A percentile compares a stretch with the other conserved stretches of the same genome.
These are phyloP conservation scores for Cladorrhinum samala DNA, from an alignment of 495 filamentous ascomycete genomes.

Conservation along the genomic window DNA sequence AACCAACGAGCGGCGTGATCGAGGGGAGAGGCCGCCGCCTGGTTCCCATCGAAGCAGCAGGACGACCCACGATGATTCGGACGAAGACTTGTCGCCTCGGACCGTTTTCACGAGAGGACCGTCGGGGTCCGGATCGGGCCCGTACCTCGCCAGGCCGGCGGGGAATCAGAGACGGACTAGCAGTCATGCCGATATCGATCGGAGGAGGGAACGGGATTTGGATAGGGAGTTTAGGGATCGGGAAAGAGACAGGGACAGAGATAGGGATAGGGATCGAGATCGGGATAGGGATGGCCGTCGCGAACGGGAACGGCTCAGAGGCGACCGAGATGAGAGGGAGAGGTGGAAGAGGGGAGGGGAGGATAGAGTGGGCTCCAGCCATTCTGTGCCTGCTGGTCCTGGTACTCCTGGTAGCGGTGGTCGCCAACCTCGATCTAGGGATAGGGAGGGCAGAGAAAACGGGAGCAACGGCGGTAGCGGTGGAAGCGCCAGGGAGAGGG, in stretches of 20 bases:
- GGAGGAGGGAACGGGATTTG: neutral
- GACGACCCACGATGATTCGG: neutral
- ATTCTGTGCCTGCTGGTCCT: neutral
- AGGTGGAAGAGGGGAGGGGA: neutral
- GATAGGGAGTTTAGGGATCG: conserved; percentile 4
- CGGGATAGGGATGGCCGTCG: conserved; percentile 27
- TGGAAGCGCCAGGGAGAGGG: neutral
- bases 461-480: neutral
- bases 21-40: conserved; percentile 24
- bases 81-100: neutral
- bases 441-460: neutral
- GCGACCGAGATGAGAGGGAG: neutral
- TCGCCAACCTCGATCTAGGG: neutral
- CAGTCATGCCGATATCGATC: conserved; percentile 1
- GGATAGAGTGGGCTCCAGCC: neutral
- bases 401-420: neutral
- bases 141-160: neutral
- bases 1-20: too few species aligned
- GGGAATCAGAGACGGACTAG: neutral
- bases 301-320: neutral
- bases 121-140: neutral
- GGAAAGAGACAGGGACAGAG: conserved; percentile 13
- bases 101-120: neutral
- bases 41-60: neutral
- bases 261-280: conserved; percentile 21